Percentiles rank a stretch among this genome's conserved stretches.
These are phyloP conservation scores for Suhomyces yuchorum DNA, from an alignment of 1,139 yeast genomes.

Conservation along the genomic window DNA sequence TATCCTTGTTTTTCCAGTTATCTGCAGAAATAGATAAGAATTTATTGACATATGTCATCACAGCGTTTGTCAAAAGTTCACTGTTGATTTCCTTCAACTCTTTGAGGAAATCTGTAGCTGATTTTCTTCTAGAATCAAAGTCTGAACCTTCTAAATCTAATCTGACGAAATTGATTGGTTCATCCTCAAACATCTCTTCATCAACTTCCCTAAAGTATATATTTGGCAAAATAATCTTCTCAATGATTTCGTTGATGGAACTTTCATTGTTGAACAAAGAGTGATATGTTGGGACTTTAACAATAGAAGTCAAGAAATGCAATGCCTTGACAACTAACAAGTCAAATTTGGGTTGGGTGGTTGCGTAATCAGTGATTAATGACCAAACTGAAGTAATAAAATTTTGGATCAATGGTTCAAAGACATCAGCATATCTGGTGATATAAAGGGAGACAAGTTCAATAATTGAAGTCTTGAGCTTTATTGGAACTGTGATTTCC, in stretches of 20 bases:
- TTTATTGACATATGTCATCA: conserved; percentile 72
- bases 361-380: conserved; percentile 60
- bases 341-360: conserved; percentile 78
- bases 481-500: conserved; percentile 69
- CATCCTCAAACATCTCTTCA: conserved; percentile 93
- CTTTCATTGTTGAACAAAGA: conserved; percentile 64
- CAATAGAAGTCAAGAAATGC: conserved; percentile 79
- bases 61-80: conserved; percentile 69
- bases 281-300: conserved; percentile 65
- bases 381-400: conserved; percentile 87
- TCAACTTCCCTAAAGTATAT: conserved; percentile 82
- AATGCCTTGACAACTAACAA: conserved; percentile 79
- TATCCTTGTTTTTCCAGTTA: conserved; percentile 83
- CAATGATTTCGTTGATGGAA: conserved; percentile 75
- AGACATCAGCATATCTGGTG: conserved; percentile 89
- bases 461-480: conserved; percentile 79
- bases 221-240: conserved; percentile 85
- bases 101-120: conserved; percentile 87
- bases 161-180: conserved; percentile 89
- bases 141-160: conserved; percentile 95
- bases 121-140: conserved; percentile 85
- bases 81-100: conserved; percentile 84
- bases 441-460: conserved; percentile 86
- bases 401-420: conserved; percentile 70
- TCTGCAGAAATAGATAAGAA: conserved; percentile 52